Evolutionary conservation across 1,284 basidiomycete species (phyloP), one percentile per base, ranked within the genome.

Genomic region (Microbotryum silenes-acaulis): DNA sequence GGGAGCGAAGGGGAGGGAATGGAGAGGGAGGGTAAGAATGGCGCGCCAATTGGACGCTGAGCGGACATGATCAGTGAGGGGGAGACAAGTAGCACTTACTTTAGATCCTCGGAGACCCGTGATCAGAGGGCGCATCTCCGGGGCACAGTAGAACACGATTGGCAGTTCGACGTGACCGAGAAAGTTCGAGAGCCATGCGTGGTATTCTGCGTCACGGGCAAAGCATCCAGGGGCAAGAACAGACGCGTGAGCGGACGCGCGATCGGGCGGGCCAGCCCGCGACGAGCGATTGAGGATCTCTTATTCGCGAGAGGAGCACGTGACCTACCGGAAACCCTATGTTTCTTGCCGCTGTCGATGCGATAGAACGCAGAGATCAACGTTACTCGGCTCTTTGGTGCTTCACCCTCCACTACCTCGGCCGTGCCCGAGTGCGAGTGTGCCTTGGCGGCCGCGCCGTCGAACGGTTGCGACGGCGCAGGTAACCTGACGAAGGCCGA

Each of bases 131-230:
- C 59, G 53, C 46, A 68, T 33, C 10, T 61, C 56, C 4, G 70
- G 70, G 1, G 70, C 67, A 42, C 68, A 70, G 45, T 68, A 71
- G 61, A 71, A 71, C 45, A 68, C 51, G 54, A 71, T 65, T 4
- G 70, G 70, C 1, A 66, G 55, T 50, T 71, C 70, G 48, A 70
- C 68, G n/a, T 61, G 60, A 5, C 52, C 46, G 6, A 71, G 62
- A 45, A 69, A 71, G 58, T 66, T 66, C 12, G 56, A 55, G 20
- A 71, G 52, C 70, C 70, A 71, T 12, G 56, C 57, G 54, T 67
- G 62, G 52, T 71, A 71, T 47, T 71, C 69, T 69, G 51, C 25
- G 1, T 27, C 9, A 47, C 3, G 21, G 12, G 6, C 16, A 2
- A 4, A 5, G 54, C 37, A 52, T 31, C 4, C 21, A 14, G 25